Evolutionary conservation across 768 basidiomycete species (phyloP), one percentile per base, ranked within the genome.

Genomic region (Leccinum arenicola): DNA sequence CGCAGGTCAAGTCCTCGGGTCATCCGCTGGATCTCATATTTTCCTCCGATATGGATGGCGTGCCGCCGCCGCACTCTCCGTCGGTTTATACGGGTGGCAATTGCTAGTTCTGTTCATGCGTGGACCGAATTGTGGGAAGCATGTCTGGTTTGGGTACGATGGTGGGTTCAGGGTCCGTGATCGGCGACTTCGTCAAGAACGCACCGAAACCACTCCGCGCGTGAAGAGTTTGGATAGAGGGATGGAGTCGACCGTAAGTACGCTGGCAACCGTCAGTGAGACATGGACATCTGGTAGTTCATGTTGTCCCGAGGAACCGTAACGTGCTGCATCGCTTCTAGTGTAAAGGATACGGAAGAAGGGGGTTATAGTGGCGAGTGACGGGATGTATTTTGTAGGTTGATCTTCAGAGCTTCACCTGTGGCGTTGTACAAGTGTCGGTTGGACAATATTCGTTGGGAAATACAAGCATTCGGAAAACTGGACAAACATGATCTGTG

Each of bases 101-200:
- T 31, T 80, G 1, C 15, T 77, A 7, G 61, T 79, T 0, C 65
- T 80, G 12, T 61, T 77, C 11, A 50, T 68, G 23, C 71, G 78
- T 35, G 79, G 79, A 4, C 79, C 79, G 3, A 61, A 71, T 21
- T 75, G 70, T 33, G 65, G 65, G 50, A 69, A 78, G 23, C 27
- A 61, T 35, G 55, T 67, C 25, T 88, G 87, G 87, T 76, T 87
- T 64, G 86, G 87, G 12, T 86, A 82, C 62, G 77, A 84, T 64
- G 85, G 85, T n/a, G 85, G 86, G 12, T 59, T 78, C 23, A 17
- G 10, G n/a, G 23, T 36, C 1, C 21, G 33, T 4, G 47, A 31
- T 19, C 56, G 31, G 23, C 48, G 27, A 17, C 12, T 12, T 35
- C 43, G 38, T 21, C 49, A 40, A 33, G 43, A 45, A 54, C 38